Evolutionary conservation across 2,329 filamentous ascomycete genomes (phyloP).

Genomic region (Pseudogymnoascus sp.): DNA sequence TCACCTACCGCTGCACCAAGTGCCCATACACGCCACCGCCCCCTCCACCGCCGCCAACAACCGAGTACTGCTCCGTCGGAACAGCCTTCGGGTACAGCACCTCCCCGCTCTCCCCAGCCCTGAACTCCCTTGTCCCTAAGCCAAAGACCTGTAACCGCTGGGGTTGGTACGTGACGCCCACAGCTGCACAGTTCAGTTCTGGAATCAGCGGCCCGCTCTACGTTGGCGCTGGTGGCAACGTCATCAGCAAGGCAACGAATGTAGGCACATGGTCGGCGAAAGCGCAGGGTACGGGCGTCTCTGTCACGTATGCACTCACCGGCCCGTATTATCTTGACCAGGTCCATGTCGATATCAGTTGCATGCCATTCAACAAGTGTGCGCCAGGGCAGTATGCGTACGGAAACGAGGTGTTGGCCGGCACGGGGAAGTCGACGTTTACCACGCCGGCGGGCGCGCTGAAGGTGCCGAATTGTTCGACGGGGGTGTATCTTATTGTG

Average conservation of each 20-base stretch:
- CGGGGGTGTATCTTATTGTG: conserved; percentile 1
- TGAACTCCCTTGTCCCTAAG: conserved; percentile 9
- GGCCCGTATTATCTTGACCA: background rate
- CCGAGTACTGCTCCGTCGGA: background rate
- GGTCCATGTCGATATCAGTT: background rate
- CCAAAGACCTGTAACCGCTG: conserved; percentile 10
- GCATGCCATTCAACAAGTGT: background rate
- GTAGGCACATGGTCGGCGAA: conserved; percentile 6
- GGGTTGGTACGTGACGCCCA: conserved; percentile 10
- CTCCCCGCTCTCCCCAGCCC: background rate
- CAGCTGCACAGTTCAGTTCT: background rate
- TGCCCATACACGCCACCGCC: background rate
- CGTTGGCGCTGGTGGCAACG: conserved; percentile 11
- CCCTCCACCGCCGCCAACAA: background rate
- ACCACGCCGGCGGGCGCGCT: background rate
- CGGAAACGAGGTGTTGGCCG: background rate
- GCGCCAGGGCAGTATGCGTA: background rate
- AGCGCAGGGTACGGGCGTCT: background rate
- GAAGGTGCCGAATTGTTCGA: background rate
- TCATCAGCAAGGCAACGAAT: conserved; percentile 9
- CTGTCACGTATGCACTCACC: background rate
- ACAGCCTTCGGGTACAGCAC: background rate
- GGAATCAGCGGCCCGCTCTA: conserved; percentile 9
- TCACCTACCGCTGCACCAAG: conserved; percentile 1
- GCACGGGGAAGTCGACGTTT: background rate